Evolutionary conservation across 2,329 filamentous ascomycete species (phyloP).

Genomic region (Colletotrichum sp.): DNA sequence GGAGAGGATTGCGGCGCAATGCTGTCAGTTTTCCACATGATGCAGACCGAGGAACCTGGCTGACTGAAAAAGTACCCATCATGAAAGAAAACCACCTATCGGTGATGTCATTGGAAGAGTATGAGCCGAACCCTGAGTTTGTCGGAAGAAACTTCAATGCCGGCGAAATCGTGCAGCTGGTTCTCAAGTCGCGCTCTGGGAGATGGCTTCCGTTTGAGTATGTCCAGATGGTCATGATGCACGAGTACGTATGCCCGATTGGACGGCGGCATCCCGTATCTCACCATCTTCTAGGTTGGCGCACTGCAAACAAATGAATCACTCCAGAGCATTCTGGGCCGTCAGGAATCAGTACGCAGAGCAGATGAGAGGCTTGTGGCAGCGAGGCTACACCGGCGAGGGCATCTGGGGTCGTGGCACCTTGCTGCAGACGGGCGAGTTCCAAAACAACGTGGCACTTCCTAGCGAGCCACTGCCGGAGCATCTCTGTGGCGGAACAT

Average conservation of each 20-base stretch:
- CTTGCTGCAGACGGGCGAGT: constrained; percentile 64
- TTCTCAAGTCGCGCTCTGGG: constrained; percentile 70
- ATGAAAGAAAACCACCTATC: constrained; percentile 71
- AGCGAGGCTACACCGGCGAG: constrained; percentile 75
- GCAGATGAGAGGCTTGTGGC: constrained; percentile 75
- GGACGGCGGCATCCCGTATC: background rate
- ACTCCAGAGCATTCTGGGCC: constrained; percentile 80
- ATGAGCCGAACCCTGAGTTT: constrained; percentile 81
- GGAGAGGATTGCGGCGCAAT: constrained; percentile 81
- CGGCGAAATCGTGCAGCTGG: constrained; percentile 85
- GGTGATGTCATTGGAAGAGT: constrained; percentile 79
- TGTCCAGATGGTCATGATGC: constrained; percentile 96
- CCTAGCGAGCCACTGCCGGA: constrained; percentile 66
- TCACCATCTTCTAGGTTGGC: constrained; percentile 60
- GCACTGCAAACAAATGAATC: constrained; percentile 92
- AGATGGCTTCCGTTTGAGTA: constrained; percentile 83
- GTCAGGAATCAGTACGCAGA: constrained; percentile 76
- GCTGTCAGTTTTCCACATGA: constrained; percentile 49
- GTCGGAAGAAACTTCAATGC: constrained; percentile 90
- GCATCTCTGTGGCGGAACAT: constrained; percentile 84
- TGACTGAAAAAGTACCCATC: constrained; percentile 59
- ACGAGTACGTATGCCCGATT: constrained; percentile 56
- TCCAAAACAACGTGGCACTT: constrained; percentile 56
- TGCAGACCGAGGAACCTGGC: background rate
- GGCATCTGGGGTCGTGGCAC: constrained; percentile 82